Evolutionary conservation across 805 yeast genomes (phyloP).

Genomic region (Isabelozyma heimii): DNA sequence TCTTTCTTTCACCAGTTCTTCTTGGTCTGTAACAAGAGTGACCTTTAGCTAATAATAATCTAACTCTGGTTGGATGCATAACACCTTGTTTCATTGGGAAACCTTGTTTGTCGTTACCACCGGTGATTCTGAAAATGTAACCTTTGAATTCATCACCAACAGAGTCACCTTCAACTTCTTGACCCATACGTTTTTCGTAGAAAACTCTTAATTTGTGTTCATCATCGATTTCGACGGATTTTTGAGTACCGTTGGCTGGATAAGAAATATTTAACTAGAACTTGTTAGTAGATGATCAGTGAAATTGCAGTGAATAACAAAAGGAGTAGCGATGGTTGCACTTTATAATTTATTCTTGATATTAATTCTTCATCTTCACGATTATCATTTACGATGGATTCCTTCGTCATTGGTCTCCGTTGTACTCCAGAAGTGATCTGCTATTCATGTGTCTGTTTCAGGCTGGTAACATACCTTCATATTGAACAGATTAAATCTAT

Average conservation of each 20-base stretch:
- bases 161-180: constrained; percentile 98
- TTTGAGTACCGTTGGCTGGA: constrained; percentile 99
- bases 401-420: neutral
- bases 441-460: neutral
- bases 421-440: neutral
- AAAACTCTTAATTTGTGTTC: constrained; percentile 98
- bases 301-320: too few species aligned
- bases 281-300: neutral
- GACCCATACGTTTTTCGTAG: constrained; percentile 99
- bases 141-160: constrained; percentile 99
- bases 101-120: constrained; percentile 99
- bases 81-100: constrained; percentile 99
- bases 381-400: too few species aligned
- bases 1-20: constrained; percentile 99
- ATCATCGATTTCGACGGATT: constrained; percentile 96
- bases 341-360: neutral
- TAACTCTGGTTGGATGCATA: constrained; percentile 99
- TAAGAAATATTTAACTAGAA: constrained; percentile 94
- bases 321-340: neutral
- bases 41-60: constrained; percentile 88
- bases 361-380: neutral
- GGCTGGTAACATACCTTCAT: constrained; percentile 41
- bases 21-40: constrained; percentile 99
- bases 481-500: constrained; percentile 34
- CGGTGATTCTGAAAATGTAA: constrained; percentile 96